Evolutionary conservation across 2,329 filamentous ascomycete species (phyloP), one percentile per base, ranked within the genome.

Genomic region (Fusarium albidum): DNA sequence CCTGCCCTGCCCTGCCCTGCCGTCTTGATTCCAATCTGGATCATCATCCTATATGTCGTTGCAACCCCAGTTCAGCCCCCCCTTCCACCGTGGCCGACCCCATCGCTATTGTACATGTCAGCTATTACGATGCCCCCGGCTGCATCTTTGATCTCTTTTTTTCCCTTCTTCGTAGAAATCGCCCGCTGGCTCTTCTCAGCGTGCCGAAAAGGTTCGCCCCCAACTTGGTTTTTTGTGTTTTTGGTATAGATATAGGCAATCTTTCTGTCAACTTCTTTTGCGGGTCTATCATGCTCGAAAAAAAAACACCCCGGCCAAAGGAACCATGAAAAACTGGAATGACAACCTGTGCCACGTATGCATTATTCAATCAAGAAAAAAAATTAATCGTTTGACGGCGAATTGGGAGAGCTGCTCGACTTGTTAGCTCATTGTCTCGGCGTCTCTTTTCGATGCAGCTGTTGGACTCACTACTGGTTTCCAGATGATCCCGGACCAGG

Each of bases 401-500:
- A 75, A 67, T 73, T 75, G 52, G 75, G 75, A 51, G 82, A 84
- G 63, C 78, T 69, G 28, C 5, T 44, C 6, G 2, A 26, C 18
- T n/a, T 48, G 59, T 76, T 69, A 75, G 70, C 44, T 13, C 11
- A 6, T 9, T 17, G 2, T 13, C 18, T 31, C 31, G 11, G 5
- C 18, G 3, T 27, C 8, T 9, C 26, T 34, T 7, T 2, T 9
- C 11, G 15, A 17, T 4, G 12, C 26, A 17, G 13, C 25, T 21
- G 13, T 14, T 40, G 18, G 5, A 68, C 73, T 67, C 52, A 75
- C 73, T 75, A 75, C 69, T 76, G 73, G 65, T 77, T 76, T 67
- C 75, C 75, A 66, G 73, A 74, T 27, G 71, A 68, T 56, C 73
- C 74, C 53, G 75, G 75, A 57, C 76, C 77, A 66, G 77, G 77